Evolutionary conservation across 208 protist genomes (phyloP).

Genomic region (Wallacemonas sp.): DNA sequence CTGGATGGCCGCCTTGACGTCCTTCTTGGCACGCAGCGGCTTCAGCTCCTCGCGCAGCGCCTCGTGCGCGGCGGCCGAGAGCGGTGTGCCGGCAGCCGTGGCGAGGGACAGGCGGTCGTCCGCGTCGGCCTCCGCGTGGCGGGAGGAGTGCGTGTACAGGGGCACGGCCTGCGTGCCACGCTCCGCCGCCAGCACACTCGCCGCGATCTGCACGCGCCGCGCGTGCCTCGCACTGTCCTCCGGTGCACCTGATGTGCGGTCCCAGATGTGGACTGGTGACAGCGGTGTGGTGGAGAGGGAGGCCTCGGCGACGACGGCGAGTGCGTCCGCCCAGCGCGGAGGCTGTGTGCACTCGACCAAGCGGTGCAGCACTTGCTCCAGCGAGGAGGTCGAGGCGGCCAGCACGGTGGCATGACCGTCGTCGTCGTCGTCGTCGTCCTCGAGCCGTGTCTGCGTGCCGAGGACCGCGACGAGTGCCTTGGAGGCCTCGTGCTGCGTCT

Average conservation of each 20-base stretch:
- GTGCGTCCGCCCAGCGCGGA: constrained; percentile 38
- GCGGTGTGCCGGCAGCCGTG: constrained; percentile 16
- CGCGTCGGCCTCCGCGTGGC: too few species aligned
- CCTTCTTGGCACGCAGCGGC: constrained; percentile 24
- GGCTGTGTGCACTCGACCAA: constrained; percentile 25
- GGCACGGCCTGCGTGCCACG: background rate
- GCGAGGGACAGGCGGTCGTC: background rate
- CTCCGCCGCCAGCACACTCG: background rate
- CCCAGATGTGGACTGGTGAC: background rate
- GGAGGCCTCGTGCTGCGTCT: constrained; percentile 17
- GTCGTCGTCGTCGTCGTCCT: background rate
- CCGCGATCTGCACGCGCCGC: background rate
- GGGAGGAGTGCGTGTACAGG: background rate
- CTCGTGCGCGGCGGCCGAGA: constrained; percentile 38
- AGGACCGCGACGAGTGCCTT: background rate
- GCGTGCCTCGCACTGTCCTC: background rate
- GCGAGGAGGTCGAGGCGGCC: constrained; percentile 9
- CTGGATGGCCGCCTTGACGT: constrained; percentile 32
- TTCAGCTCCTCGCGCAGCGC: constrained; percentile 33
- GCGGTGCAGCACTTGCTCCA: constrained; percentile 28
- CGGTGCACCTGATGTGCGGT: background rate
- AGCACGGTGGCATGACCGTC: background rate
- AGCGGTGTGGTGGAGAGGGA: background rate
- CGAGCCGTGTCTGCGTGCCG: background rate
- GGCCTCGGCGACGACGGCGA: constrained; percentile 27